Percentiles rank a stretch among this genome's conserved stretches.
Evolutionary conservation across 345 rosid genomes (phyloP).

Genomic region (Ailanthus altissimus): DNA sequence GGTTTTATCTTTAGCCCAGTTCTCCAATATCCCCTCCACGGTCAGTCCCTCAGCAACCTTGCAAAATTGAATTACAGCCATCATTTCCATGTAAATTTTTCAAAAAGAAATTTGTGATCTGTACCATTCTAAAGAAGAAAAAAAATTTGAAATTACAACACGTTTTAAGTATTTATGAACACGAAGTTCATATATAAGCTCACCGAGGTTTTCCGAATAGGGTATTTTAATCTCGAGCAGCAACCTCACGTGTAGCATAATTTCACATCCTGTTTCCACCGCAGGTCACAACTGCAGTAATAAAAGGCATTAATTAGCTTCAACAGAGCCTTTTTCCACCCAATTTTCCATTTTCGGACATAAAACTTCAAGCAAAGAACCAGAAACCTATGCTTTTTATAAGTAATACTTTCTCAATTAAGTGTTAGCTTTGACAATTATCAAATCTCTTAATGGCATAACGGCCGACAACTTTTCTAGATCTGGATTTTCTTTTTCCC

Average conservation of each 20-base stretch:
- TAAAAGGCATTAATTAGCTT: conserved; percentile 17
- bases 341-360: background rate
- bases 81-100: conserved; percentile 21
- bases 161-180: too few relatives aligned
- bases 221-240: conserved; percentile 72
- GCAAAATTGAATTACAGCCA: conserved; percentile 22
- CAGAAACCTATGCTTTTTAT: too few relatives aligned
- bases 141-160: too few relatives aligned
- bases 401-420: too few relatives aligned
- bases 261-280: conserved; percentile 94
- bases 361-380: background rate
- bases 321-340: background rate
- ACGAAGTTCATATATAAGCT: too few relatives aligned
- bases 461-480: background rate
- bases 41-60: conserved; percentile 82
- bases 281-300: conserved; percentile 76
- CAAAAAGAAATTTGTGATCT: background rate
- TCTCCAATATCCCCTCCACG: conserved; percentile 67
- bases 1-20: conserved; percentile 80
- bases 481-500: too few relatives aligned
- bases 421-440: background rate
- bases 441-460: background rate
- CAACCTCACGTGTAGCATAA: conserved; percentile 72
- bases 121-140: too few relatives aligned
- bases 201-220: conserved; percentile 75